Percentiles rank a stretch among this genome's conserved stretches.
Evolutionary conservation across 192 early-diverging fungal species (phyloP).

Genomic region (Paraglomus occultum): DNA sequence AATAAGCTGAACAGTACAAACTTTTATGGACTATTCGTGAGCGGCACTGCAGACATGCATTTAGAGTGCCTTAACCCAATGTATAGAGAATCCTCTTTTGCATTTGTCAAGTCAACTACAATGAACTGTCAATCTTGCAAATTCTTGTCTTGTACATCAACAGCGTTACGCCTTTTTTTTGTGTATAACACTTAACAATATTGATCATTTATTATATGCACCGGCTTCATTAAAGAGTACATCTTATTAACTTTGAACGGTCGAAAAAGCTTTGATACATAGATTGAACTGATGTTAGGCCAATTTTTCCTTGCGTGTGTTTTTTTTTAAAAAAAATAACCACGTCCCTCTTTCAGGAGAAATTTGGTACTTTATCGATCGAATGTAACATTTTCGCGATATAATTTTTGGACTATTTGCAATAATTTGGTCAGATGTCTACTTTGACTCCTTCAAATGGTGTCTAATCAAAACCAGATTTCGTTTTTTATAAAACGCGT

Average conservation of each 20-base stretch:
- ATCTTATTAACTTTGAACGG: constrained; percentile 5
- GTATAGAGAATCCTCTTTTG: constrained; percentile 19
- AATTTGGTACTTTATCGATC: constrained; percentile 8
- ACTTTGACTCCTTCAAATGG: constrained; percentile 4
- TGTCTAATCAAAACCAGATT: constrained; percentile 1
- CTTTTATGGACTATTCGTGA: too few species aligned
- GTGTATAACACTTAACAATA: constrained; percentile 7
- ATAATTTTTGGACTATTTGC: not conserved
- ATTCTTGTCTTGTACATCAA: constrained; percentile 18
- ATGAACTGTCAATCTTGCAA: constrained; percentile 18
- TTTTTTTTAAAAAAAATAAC: constrained; percentile 9
- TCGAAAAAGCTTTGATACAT: constrained; percentile 14
- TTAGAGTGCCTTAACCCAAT: not conserved
- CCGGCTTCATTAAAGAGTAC: constrained; percentile 1
- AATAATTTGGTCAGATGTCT: constrained; percentile 9
- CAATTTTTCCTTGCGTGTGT: constrained; percentile 24
- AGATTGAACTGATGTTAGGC: constrained; percentile 20
- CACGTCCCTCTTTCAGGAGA: constrained; percentile 17
- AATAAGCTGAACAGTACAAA: too few species aligned
- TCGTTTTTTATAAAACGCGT: constrained; percentile 3
- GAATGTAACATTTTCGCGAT: constrained; percentile 11
- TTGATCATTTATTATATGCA: constrained; percentile 12
- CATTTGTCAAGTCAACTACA: constrained; percentile 23
- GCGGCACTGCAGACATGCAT: too few species aligned
- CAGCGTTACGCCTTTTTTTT: constrained; percentile 22